Conservation (phyloP, 768 basidiomycete species). For the Solioccasus polychromus region DNA sequence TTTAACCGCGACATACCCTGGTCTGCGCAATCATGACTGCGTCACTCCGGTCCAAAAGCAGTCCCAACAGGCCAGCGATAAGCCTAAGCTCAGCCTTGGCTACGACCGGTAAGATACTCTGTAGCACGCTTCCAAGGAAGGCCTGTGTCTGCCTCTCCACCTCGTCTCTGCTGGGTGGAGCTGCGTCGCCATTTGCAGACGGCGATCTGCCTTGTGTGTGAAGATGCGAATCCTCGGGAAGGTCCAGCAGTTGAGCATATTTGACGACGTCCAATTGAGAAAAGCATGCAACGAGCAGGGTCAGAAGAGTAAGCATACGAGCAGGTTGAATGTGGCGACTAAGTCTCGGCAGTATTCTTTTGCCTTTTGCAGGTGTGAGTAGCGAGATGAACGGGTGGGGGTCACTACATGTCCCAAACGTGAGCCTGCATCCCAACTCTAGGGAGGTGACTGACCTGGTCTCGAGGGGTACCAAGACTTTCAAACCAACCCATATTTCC, state of each 20-base stretch:
- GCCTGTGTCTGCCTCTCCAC: slow-evolving; percentile 88
- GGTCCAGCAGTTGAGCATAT: slow-evolving; percentile 70
- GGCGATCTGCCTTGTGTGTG: slow-evolving; percentile 20
- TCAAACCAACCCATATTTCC: slow-evolving; percentile 73
- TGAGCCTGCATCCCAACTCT: neutral
- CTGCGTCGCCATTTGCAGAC: slow-evolving; percentile 12
- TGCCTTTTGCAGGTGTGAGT: slow-evolving; percentile 85
- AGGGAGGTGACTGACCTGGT: slow-evolving; percentile 59
- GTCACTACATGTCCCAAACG: slow-evolving; percentile 45
- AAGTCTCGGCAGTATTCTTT: slow-evolving; percentile 85
- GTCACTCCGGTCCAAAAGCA: slow-evolving; percentile 78
- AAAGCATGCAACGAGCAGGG: slow-evolving; percentile 92
- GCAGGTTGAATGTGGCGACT: slow-evolving; percentile 77
- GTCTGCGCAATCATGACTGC: slow-evolving; percentile 72
- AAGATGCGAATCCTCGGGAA: slow-evolving; percentile 51
- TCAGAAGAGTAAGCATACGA: slow-evolving; percentile 83
- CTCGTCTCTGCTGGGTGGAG: slow-evolving; percentile 50
- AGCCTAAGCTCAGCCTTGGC: slow-evolving; percentile 77
- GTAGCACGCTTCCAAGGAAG: slow-evolving; percentile 82
- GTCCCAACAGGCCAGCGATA: slow-evolving; percentile 80
- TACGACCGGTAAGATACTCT: slow-evolving; percentile 81
- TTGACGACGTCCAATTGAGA: slow-evolving; percentile 89
- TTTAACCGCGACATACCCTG: slow-evolving; percentile 51
- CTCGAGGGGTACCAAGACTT: slow-evolving; percentile 89
- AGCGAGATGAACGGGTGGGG: slow-evolving; percentile 98